Base-by-base conservation (phyloP, 2,329 filamentous ascomycete species). In the Fulvia fulva region DNA sequence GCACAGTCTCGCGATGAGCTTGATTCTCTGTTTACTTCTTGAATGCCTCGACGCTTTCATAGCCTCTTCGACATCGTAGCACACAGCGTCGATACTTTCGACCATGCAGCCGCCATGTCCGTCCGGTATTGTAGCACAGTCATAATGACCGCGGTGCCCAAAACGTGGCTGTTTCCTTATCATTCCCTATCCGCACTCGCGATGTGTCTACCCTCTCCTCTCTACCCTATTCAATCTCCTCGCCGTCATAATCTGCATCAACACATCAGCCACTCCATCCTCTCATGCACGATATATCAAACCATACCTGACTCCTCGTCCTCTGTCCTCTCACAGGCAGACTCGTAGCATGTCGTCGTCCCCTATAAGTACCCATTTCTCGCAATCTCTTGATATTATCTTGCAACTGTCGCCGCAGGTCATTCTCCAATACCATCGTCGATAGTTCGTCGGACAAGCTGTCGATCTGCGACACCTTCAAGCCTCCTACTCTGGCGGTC, bases 361-460 rank as follows among this genome's bases (percentile, higher is more conserved):
- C 94, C 54, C 94, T 81, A 72, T 96, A 96, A 3, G 88, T 87
- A 51, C 92, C 92, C 79, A 96, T 97, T 69, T 97, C 92, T 73
- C 89, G 90, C 74, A 99, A 70, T 59, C 93, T 81, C 72, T 81
- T 81, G 67, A 99, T 96, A 70, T 97, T 94, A 51, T 96, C 90
- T 68, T 87, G 82, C 37, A 97, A 77, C 59, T 90, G 78, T 71
- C 88, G 84, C 69, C 86, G 81, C 63, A 95, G 81, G 69, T 97
- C 92, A 74, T 89, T 96, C 75, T 97, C 94, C 68, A 97, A 90
- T 60, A 89, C 96, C 90, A 99, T 92, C 55, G 86, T 87, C 16
- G 91, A 90, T 43, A 99, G 80, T 70, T 96, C 90, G 52, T 88
- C 88, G 22, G 89, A 94, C 60, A 99, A 80, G 54, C 89, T 87